phyloP scores from a whole-genome alignment of 2,329 filamentous ascomycete genomes.

The Talaromyces rugulosus region DNA sequence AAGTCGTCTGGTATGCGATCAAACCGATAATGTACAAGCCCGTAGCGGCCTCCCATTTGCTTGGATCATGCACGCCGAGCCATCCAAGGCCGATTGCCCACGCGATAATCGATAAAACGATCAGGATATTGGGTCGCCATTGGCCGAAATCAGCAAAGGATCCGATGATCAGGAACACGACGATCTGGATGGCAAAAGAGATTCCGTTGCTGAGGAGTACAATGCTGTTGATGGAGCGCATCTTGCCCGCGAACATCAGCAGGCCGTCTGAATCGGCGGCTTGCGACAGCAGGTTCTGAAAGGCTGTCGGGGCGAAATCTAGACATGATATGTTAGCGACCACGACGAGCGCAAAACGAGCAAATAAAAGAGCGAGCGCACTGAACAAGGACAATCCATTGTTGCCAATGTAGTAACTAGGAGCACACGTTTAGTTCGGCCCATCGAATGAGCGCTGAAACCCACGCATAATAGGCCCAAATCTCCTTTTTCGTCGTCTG shows the following conservation, averaged over 20 bases:
- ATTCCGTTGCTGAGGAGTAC: constrained; percentile 64
- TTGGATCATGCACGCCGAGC: constrained; percentile 59
- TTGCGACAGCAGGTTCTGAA: constrained; percentile 61
- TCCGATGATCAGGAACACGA: constrained; percentile 45
- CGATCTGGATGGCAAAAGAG: constrained; percentile 62
- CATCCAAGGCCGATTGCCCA: constrained; percentile 64
- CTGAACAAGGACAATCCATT: constrained; percentile 61
- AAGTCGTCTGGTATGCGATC: constrained; percentile 62
- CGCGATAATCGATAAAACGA: constrained; percentile 57
- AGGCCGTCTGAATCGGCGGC: constrained; percentile 53
- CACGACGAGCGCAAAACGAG: not conserved
- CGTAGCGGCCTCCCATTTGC: constrained; percentile 57
- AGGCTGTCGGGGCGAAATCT: constrained; percentile 60
- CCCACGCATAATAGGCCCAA: constrained; percentile 53
- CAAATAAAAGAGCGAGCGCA: constrained; percentile 19
- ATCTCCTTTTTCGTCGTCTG: constrained; percentile 52
- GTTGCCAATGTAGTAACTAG: constrained; percentile 61
- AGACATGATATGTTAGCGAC: not conserved
- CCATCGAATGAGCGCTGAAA: constrained; percentile 15
- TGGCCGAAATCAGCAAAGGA: constrained; percentile 60
- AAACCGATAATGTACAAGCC: constrained; percentile 64
- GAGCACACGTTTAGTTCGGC: constrained; percentile 16
- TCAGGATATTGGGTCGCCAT: constrained; percentile 60
- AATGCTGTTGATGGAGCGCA: constrained; percentile 61
- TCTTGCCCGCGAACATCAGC: constrained; percentile 53